Conservation (phyloP, 768 basidiomycete species). For the Tricholoma saponaceum region DNA sequence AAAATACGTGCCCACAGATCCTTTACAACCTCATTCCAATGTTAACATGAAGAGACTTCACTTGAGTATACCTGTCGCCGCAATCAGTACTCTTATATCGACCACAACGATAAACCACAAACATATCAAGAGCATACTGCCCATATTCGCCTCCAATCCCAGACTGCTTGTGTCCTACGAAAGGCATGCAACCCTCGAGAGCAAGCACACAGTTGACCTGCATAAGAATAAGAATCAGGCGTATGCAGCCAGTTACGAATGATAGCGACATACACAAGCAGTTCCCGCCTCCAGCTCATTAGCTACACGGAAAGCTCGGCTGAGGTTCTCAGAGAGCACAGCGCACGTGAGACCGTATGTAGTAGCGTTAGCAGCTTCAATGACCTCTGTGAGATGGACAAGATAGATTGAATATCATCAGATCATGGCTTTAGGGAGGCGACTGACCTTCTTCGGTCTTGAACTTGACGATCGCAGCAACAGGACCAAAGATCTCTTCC, state of each 20-base stretch:
- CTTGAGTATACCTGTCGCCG: slow-evolving; percentile 40
- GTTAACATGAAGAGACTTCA: slow-evolving; percentile 56
- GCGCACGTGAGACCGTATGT: too few species aligned
- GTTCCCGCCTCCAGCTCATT: slow-evolving; percentile 65
- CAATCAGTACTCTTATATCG: not conserved
- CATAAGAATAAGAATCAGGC: not conserved
- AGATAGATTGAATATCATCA: not conserved
- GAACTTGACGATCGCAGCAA: slow-evolving; percentile 64
- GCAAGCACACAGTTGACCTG: slow-evolving; percentile 42
- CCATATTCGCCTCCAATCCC: slow-evolving; percentile 79
- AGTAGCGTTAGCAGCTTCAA: too few species aligned
- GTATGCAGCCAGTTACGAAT: not conserved
- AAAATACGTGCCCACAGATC: too few species aligned
- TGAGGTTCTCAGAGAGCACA: too few species aligned
- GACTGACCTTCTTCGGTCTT: slow-evolving; percentile 35
- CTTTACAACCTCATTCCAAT: slow-evolving; percentile 28
- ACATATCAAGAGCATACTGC: slow-evolving; percentile 65
- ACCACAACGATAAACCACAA: slow-evolving; percentile 14
- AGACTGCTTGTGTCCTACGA: slow-evolving; percentile 81
- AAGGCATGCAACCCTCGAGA: slow-evolving; percentile 55
- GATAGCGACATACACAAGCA: slow-evolving; percentile 38
- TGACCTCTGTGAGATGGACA: slow-evolving; percentile 7
- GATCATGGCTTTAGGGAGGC: not conserved
- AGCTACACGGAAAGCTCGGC: too few species aligned
- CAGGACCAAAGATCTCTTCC: slow-evolving; percentile 69